These are phyloP conservation scores for Aspergillus conjunctus DNA, from an alignment of 495 filamentous ascomycete genomes.

Conservation along the genomic window DNA sequence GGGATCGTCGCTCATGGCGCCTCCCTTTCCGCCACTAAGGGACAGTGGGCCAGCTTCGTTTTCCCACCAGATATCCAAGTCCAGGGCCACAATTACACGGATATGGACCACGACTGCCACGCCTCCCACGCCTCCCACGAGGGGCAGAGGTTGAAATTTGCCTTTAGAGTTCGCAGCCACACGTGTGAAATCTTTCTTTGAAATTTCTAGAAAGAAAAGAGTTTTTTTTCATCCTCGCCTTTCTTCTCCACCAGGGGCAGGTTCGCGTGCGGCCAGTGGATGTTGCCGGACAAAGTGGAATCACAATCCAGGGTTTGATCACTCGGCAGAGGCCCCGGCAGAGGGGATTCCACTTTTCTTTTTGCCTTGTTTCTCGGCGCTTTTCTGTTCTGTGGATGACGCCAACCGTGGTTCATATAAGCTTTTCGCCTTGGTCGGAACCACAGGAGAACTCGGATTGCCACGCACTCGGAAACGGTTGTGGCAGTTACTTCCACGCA, in stretches of 20 bases:
- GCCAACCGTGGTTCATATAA: conserved; percentile 11
- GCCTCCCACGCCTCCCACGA: neutral
- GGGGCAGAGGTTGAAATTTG: neutral
- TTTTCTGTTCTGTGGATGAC: neutral
- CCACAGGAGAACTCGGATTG: conserved; percentile 6
- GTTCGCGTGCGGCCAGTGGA: neutral
- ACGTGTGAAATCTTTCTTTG: neutral
- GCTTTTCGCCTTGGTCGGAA: conserved; percentile 19
- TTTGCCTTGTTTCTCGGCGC: conserved; percentile 10
- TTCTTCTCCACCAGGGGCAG: neutral
- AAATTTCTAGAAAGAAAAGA: neutral
- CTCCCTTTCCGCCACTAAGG: conserved; percentile 6
- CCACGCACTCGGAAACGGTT: neutral
- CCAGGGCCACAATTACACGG: neutral
- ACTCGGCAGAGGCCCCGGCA: neutral
- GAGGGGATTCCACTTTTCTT: neutral
- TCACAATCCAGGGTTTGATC: neutral
- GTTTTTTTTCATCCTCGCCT: neutral
- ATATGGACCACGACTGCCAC: neutral
- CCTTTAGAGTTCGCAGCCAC: neutral
- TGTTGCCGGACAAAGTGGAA: neutral
- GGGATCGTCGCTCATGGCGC: conserved; percentile 7
- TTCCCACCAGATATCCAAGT: conserved; percentile 5
- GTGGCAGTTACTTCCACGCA: conserved; percentile 10
- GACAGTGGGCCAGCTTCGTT: neutral